These are phyloP conservation scores for Solanum verrucosum DNA, from an alignment of 257 asterid species.

Conservation along the genomic window DNA sequence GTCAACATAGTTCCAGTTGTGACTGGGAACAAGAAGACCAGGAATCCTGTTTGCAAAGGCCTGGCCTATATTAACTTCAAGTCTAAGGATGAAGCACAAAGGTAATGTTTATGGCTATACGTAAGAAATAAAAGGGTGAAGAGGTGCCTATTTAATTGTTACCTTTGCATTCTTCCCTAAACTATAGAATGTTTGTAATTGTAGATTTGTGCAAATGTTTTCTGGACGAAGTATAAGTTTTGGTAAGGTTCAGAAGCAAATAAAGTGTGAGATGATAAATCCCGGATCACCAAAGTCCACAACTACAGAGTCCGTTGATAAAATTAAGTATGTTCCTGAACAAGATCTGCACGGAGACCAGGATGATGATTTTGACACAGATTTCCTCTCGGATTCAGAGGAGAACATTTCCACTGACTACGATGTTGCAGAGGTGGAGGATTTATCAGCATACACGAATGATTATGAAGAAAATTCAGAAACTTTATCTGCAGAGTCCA, in stretches of 20 bases:
- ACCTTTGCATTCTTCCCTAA: neutral
- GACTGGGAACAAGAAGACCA: conserved; percentile 74
- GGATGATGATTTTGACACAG: conserved; percentile 3
- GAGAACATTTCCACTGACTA: conserved; percentile 7
- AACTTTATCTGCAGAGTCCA: conserved; percentile 3
- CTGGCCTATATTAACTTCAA: conserved; percentile 65
- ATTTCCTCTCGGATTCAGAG: conserved; percentile 11
- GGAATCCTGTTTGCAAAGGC: conserved; percentile 94
- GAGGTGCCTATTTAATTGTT: neutral
- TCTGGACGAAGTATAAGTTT: conserved; percentile 48
- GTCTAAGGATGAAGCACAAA: conserved; percentile 50
- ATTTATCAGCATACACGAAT: conserved; percentile 2
- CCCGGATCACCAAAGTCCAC: conserved; percentile 14
- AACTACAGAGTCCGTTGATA: conserved; percentile 8
- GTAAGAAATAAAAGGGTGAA: neutral
- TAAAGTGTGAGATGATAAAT: conserved; percentile 50
- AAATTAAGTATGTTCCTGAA: neutral
- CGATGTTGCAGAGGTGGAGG: conserved; percentile 19
- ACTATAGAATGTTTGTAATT: neutral
- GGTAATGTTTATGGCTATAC: conserved; percentile 23
- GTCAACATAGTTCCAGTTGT: conserved; percentile 61
- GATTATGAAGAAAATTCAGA: conserved; percentile 14
- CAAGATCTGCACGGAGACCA: conserved; percentile 3
- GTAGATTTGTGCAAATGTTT: conserved; percentile 67
- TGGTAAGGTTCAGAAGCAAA: conserved; percentile 71